Percentiles rank a stretch among this genome's conserved stretches.
Evolutionary conservation across 768 basidiomycete genomes (phyloP).

Genomic region (Hygrophorus pudorinus): DNA sequence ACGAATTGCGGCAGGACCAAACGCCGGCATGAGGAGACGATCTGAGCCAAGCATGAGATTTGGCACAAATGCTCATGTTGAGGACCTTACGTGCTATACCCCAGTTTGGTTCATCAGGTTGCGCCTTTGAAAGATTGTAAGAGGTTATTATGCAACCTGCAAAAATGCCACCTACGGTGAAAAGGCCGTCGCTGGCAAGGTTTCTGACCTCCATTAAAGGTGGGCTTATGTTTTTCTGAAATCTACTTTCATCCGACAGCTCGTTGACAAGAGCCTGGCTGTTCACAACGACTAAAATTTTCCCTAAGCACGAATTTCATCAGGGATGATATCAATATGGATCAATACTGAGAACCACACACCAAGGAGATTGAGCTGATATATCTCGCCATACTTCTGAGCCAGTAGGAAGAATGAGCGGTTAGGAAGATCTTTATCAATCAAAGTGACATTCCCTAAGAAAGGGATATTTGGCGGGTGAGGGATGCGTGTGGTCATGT

Average conservation of each 20-base stretch:
- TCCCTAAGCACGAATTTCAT: conserved; percentile 11
- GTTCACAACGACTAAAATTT: conserved; percentile 19
- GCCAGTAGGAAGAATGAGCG: conserved; percentile 25
- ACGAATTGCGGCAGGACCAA: conserved; percentile 31
- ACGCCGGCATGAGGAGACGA: conserved; percentile 21
- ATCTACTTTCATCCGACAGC: conserved; percentile 31
- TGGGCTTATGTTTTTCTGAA: conserved; percentile 28
- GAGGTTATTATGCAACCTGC: neutral
- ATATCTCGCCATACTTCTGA: conserved; percentile 32
- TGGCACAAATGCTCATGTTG: too few species aligned
- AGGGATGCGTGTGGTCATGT: conserved; percentile 31
- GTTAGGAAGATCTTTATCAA: conserved; percentile 26
- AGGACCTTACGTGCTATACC: conserved; percentile 34
- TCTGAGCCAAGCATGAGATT: too few species aligned
- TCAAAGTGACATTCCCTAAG: conserved; percentile 27
- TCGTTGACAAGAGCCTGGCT: conserved; percentile 30
- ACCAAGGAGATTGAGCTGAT: conserved; percentile 27
- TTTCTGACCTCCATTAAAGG: conserved; percentile 24
- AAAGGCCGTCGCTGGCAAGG: conserved; percentile 30
- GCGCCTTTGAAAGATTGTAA: conserved; percentile 17
- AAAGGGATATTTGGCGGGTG: conserved; percentile 32
- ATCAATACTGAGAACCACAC: conserved; percentile 3
- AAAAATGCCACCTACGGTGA: conserved; percentile 22
- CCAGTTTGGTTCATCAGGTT: conserved; percentile 36
- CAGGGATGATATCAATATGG: neutral